phyloP scores from a whole-genome alignment of 192 early-diverging fungal species.

The Kickxella alabastrina region DNA sequence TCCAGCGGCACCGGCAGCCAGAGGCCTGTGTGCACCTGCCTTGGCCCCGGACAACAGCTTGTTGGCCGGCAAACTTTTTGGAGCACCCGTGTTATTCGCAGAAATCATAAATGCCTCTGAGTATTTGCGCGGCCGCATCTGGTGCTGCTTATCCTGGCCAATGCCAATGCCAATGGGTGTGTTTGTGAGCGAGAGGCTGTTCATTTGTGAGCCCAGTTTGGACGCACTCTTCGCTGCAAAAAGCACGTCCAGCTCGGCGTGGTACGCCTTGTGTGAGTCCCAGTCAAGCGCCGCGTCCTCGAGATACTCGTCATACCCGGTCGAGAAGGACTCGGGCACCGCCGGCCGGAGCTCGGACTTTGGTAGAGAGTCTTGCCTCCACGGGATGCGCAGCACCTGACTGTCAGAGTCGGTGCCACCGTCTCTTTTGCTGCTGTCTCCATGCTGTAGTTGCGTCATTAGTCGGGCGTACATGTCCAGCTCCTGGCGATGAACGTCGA shows the following conservation, averaged over 20 bases:
- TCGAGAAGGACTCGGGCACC: slow-evolving; percentile 34
- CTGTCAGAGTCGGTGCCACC: slow-evolving; percentile 15
- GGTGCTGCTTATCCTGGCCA: slow-evolving; percentile 18
- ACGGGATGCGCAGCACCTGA: slow-evolving; percentile 32
- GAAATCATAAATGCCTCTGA: slow-evolving; percentile 29
- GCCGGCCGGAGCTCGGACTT: slow-evolving; percentile 18
- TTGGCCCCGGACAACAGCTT: not conserved
- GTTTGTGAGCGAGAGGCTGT: not conserved
- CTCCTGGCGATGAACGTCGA: slow-evolving; percentile 50
- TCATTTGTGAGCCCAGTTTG: not conserved
- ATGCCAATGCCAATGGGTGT: too few relatives aligned
- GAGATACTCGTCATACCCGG: slow-evolving; percentile 55
- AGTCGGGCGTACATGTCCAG: slow-evolving; percentile 51
- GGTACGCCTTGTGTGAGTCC: slow-evolving; percentile 45
- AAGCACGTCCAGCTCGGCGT: slow-evolving; percentile 36
- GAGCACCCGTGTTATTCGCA: not conserved
- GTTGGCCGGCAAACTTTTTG: not conserved
- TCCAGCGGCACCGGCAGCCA: not conserved
- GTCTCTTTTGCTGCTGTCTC: not conserved
- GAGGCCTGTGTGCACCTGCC: not conserved
- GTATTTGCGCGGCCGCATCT: slow-evolving; percentile 48
- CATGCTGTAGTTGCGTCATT: slow-evolving; percentile 39
- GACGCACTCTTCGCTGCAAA: slow-evolving; percentile 32
- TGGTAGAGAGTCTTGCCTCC: slow-evolving; percentile 27
- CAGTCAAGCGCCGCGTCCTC: slow-evolving; percentile 53